Base-by-base conservation (phyloP, 164 flowering plant species). In the Vitis riparia region DNA sequence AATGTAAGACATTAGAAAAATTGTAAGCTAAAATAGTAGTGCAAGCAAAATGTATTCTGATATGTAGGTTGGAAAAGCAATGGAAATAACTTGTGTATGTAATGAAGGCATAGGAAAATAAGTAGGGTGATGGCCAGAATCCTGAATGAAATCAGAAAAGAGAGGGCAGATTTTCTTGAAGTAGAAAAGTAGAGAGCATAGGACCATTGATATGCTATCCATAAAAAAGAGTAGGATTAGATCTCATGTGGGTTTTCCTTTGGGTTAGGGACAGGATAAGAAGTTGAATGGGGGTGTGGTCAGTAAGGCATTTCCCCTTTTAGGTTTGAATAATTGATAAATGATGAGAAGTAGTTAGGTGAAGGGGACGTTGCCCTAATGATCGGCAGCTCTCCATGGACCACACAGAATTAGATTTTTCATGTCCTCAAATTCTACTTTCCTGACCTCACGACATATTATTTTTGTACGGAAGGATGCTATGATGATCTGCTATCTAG, bases 211-310 rank as follows among this genome's bases (percentile, higher is more conserved):
- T 72, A 70, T 73, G 80, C 78, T 81, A 79, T 72, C 72, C 68
- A 63, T 23, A 23, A 23, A 12, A 63, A 73, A 47, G 56, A 55
- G 69, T 49, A 71, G 69, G 80, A 79, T 76, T 68, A 74, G 74
- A 81, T 84, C 80, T 75, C 83, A 79, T 77, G 81, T 79, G 80
- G 79, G 68, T 63, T 55, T 73, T 76, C 63, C 27, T 67, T 71
- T 68, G 51, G 63, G 71, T 68, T 66, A 66, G 75, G 55, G 77
- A 79, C 79, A 81, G 70, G 87, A 83, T 78, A 80, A 80, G 81
- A 73, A 73, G 68, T 56, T 65, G 62, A 73, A 68, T 37, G 15
- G 69, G 63, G 72, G 73, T 74, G 72, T 63, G 75, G 78, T 68
- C 73, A 71, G 62, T 59, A 12, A 48, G 44, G 44, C 44, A 37